Conservation (phyloP, 371 early-diverging fungal genomes). For the Rhizomucor miehei region DNA sequence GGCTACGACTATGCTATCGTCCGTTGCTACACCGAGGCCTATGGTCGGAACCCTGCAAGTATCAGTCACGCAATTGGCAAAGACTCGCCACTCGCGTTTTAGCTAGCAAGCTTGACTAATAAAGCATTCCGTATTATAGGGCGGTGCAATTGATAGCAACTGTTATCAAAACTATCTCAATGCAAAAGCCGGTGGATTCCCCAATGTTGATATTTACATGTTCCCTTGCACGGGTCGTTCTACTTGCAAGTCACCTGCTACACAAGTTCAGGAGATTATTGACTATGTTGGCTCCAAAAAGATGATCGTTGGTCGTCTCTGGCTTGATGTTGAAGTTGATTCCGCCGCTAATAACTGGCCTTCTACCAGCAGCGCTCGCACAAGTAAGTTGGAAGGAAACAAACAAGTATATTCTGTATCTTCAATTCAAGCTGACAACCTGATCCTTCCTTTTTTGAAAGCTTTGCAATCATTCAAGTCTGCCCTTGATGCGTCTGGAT, state of each 20-base stretch:
- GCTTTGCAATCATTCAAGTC: constrained; percentile 16
- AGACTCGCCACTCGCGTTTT: too few relatives aligned
- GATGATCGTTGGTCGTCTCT: constrained; percentile 18
- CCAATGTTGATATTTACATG: constrained; percentile 18
- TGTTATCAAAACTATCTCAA: constrained; percentile 18
- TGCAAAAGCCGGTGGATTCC: constrained; percentile 17
- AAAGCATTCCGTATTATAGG: too few relatives aligned
- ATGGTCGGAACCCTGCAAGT: constrained; percentile 14
- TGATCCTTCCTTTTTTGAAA: background rate
- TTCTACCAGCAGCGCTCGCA: constrained; percentile 3
- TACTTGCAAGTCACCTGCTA: constrained; percentile 24
- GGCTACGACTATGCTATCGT: constrained; percentile 18
- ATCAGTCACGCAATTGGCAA: too few relatives aligned
- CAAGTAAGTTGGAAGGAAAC: constrained; percentile 4
- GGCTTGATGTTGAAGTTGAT: constrained; percentile 27
- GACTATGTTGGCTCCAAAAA: constrained; percentile 11
- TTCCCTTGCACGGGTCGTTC: constrained; percentile 27
- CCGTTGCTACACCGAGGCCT: constrained; percentile 22
- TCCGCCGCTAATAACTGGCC: constrained; percentile 25
- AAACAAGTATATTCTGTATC: too few relatives aligned
- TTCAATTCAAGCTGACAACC: background rate
- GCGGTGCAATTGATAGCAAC: constrained; percentile 14
- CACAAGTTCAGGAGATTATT: constrained; percentile 15
- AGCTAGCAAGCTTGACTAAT: too few relatives aligned
- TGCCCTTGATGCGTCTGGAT: constrained; percentile 11